These are phyloP conservation scores for Boletus sp. DNA, from an alignment of 768 basidiomycete species.

Conservation along the genomic window DNA sequence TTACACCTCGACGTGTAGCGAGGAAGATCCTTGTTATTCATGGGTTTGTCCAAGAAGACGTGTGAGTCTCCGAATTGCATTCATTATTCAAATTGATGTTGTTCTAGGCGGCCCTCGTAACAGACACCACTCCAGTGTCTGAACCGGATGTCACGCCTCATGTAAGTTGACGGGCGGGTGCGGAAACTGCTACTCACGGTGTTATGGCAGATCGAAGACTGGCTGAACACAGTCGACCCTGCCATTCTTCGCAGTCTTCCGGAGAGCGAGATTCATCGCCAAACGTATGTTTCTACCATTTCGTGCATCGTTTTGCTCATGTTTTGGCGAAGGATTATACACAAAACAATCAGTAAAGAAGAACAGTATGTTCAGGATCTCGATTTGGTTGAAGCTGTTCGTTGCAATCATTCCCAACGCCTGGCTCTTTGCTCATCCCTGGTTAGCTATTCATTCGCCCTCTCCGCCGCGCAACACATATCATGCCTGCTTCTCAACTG, in stretches of 20 bases:
- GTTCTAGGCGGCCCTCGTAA: conserved; percentile 22
- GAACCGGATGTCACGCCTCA: conserved; percentile 30
- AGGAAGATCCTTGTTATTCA: conserved; percentile 78
- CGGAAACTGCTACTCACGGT: background rate
- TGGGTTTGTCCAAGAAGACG: conserved; percentile 68
- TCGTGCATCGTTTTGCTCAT: background rate
- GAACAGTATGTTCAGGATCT: conserved; percentile 88
- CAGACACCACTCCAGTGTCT: conserved; percentile 17
- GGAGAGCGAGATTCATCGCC: conserved; percentile 75
- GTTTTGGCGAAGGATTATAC: conserved; percentile 53
- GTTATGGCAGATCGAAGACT: conserved; percentile 39
- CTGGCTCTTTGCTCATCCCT: conserved; percentile 31
- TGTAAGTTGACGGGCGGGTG: conserved; percentile 34
- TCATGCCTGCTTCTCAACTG: conserved; percentile 54
- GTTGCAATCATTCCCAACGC: conserved; percentile 13
- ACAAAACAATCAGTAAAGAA: conserved; percentile 85
- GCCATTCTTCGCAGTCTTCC: conserved; percentile 55
- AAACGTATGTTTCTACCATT: conserved; percentile 45
- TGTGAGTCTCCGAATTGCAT: conserved; percentile 35
- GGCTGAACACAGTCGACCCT: conserved; percentile 51
- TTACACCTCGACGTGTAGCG: conserved; percentile 83
- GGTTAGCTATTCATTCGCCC: conserved; percentile 53
- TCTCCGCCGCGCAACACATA: conserved; percentile 51
- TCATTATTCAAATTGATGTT: conserved; percentile 9
- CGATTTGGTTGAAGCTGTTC: conserved; percentile 72